phyloP scores from a whole-genome alignment of 2,329 filamentous ascomycete species.

The Penicillium italicum region DNA sequence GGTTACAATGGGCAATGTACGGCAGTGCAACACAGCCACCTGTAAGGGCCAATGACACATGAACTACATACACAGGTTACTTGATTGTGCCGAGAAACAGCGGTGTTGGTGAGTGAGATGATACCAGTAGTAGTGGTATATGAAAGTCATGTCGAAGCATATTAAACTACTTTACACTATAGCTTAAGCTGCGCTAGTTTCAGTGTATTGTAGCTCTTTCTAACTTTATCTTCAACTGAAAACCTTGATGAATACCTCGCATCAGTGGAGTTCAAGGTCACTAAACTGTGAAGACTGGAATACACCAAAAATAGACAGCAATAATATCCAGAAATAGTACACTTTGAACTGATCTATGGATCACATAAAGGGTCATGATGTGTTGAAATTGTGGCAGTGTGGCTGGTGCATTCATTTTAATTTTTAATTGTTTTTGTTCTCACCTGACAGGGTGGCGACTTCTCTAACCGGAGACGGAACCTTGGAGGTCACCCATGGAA shows the following conservation, averaged over 20 bases:
- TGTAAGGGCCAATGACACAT: background rate
- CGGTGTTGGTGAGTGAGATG: too few relatives aligned
- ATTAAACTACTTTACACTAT: background rate
- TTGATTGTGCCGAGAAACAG: background rate
- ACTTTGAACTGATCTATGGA: background rate
- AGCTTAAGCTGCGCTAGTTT: background rate
- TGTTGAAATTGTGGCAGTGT: background rate
- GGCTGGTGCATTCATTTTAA: background rate
- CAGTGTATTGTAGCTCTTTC: background rate
- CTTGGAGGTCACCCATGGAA: background rate
- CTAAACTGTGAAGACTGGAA: background rate
- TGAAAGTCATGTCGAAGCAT: background rate
- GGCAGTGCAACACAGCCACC: background rate
- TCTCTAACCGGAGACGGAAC: background rate
- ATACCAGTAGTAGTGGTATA: background rate
- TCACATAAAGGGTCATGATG: background rate
- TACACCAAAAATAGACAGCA: background rate
- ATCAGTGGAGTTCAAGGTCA: background rate
- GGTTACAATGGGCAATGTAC: background rate
- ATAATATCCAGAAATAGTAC: background rate
- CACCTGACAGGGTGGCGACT: conserved; percentile 2
- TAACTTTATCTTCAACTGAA: background rate
- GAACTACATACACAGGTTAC: too few relatives aligned
- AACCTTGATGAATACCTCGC: background rate
- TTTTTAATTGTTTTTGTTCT: too few relatives aligned